Base-by-base conservation (phyloP, 2,329 filamentous ascomycete genomes). In the Sporothrix pallida region DNA sequence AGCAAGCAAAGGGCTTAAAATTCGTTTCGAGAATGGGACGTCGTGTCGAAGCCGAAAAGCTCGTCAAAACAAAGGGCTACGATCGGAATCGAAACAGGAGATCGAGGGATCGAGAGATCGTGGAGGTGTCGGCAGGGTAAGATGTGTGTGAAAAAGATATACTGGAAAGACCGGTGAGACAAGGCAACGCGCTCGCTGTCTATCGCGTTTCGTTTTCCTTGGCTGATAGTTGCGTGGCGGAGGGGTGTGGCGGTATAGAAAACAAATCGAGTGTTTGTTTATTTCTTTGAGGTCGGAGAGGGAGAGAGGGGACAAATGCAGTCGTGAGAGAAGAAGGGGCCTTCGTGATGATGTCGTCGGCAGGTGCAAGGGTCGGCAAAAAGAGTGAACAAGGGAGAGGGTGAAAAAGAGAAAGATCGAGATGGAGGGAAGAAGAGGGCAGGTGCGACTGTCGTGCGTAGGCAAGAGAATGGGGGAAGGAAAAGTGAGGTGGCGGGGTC, bases 401-500 rank as follows among this genome's bases (percentile, higher is more conserved):
- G 67, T 54, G 31, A 42, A 54, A 48, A 56, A 68, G 23, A 23
- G 74, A 60, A 50, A 48, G 70, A 70, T 72, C 56, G 65, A 72
- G 70, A 70, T 71, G 63, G 72, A 71, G n/a, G 37, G 37, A 52
- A 52, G 20, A 62, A 69, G 20, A 46, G 54, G 69, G 63, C 52
- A 74, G 65, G 67, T n/a, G 60, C 54, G 48, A 56, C 10, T 31
- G 67, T 69, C 63, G 26, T 54, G 23, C 67, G 71, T 62, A 72
- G 67, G 48, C 67, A 37, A 63, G 50, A 65, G 71, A 68, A 48
- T 37, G 58, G n/a, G 60, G 37, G 58, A 26, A 50, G 58, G 70
- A 70, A 75, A 74, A 74, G 70, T 71, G 68, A 72, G 75, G 72
- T 75, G 74, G 74, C 73, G 72, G 75, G 74, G 74, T 76, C 50